phyloP scores from a whole-genome alignment of 2,329 filamentous ascomycete genomes.

The Setomelanomma holmii region DNA sequence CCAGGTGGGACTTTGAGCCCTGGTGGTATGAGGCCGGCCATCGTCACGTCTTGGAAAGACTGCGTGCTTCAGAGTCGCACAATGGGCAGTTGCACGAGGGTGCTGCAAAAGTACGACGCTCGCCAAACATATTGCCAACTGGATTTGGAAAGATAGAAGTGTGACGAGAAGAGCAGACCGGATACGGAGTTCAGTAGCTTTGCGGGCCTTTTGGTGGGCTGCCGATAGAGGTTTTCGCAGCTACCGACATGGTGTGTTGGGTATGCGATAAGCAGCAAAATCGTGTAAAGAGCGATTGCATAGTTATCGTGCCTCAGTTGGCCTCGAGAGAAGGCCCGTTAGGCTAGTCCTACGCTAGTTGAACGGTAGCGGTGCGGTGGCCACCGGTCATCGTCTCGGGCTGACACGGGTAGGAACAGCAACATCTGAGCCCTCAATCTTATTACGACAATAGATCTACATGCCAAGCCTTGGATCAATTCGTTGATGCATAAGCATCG shows the following conservation, averaged over 20 bases:
- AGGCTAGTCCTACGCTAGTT: background rate
- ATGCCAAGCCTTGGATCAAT: background rate
- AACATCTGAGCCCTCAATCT: background rate
- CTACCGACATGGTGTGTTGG: background rate
- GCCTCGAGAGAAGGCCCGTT: too few species aligned
- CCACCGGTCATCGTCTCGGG: background rate
- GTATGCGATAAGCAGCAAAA: background rate
- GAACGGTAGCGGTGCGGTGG: background rate
- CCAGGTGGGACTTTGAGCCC: constrained; percentile 11
- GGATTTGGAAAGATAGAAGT: too few species aligned
- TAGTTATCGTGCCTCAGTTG: background rate
- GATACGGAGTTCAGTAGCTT: background rate
- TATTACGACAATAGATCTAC: background rate
- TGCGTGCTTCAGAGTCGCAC: too few species aligned
- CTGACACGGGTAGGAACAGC: background rate
- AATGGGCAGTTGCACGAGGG: too few species aligned
- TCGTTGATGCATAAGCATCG: too few species aligned
- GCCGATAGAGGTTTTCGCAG: background rate
- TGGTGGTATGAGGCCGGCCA: background rate
- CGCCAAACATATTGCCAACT: too few species aligned
- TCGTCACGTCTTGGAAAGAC: too few species aligned
- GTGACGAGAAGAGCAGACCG: too few species aligned
- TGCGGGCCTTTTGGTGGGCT: background rate
- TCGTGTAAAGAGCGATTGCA: background rate
- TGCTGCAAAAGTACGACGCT: too few species aligned